A percentile compares a stretch with the other conserved stretches of the same genome.
Conservation (phyloP, 352 stramenopile species). For the Globisporangium iwayamae region DNA sequence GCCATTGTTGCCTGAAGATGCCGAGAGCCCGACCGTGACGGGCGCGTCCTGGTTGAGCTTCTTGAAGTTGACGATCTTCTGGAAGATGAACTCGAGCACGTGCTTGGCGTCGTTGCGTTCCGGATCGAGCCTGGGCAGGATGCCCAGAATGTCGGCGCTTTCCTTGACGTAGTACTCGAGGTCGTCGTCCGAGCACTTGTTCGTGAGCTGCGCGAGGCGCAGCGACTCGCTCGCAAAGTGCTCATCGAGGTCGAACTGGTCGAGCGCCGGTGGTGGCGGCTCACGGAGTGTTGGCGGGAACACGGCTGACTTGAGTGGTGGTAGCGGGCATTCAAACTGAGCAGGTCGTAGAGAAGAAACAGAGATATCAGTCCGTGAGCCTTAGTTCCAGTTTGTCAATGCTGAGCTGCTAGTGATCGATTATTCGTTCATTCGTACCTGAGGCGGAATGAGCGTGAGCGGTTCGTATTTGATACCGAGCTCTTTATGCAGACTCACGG, state of each 20-base stretch:
- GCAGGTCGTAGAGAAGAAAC: background rate
- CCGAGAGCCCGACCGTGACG: background rate
- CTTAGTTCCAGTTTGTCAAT: background rate
- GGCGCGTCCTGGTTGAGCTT: slow-evolving; percentile 82
- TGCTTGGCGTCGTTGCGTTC: slow-evolving; percentile 84
- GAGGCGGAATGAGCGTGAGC: slow-evolving; percentile 91
- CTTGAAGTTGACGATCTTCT: slow-evolving; percentile 93
- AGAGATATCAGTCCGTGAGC: background rate
- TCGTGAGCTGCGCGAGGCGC: slow-evolving; percentile 92
- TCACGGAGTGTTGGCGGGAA: slow-evolving; percentile 93
- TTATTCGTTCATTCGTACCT: slow-evolving; percentile 33
- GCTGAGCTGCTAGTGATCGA: background rate
- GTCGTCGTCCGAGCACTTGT: slow-evolving; percentile 94
- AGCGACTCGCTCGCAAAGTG: slow-evolving; percentile 92
- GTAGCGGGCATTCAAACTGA: slow-evolving; percentile 92
- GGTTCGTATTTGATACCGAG: slow-evolving; percentile 95
- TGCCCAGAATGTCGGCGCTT: slow-evolving; percentile 90
- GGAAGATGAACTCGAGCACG: slow-evolving; percentile 91
- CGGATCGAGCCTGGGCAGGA: slow-evolving; percentile 70
- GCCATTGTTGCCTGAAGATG: background rate
- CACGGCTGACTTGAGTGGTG: slow-evolving; percentile 89
- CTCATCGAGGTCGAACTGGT: slow-evolving; percentile 97
- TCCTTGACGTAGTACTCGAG: slow-evolving; percentile 95
- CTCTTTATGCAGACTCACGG: slow-evolving; percentile 89
- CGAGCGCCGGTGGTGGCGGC: slow-evolving; percentile 86